Base-by-base conservation (phyloP, 2,329 filamentous ascomycete species). In the Colletotrichum scovillei region DNA sequence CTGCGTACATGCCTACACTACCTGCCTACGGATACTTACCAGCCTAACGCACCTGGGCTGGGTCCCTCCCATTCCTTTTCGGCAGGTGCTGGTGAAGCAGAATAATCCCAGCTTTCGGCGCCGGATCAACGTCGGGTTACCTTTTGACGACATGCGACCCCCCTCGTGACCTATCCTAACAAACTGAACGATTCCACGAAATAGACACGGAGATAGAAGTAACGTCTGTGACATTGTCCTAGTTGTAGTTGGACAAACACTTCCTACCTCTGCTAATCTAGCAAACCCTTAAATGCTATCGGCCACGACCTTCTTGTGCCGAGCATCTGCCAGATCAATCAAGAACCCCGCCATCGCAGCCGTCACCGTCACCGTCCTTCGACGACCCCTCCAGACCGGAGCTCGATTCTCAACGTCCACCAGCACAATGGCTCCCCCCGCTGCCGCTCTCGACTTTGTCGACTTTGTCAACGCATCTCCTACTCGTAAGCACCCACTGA, bases 401-500 rank as follows among this genome's bases (percentile, higher is more conserved):
- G 42, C 57, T 63, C 63, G 26, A 67, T 79, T 82, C 75, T 80
- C 78, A 65, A 80, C 80, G 55, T 78, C 81, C 1, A 63, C 78
- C 72, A 76, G 75, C 79, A 83, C 73, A 78, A 90, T 90, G 89
- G 84, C 87, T 62, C 85, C 88, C 63, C 85, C 86, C 46, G 82
- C 87, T 77, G 84, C 90, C 67, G 94, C 94, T 67, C 86, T 93
- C 84, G 94, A 97, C 87, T 98, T 98, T 83, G 85, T 98, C 80
- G 93, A 94, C 84, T 98, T 98, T 85, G 92, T 98, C 82, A 97
- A 98, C 84, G 94, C 92, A 75, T 98, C 95, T 72, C 97, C 97
- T 14, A 97, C 95, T 66, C 96, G 95, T 98, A 88, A 78, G 91
- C 80, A 11, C 26, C 14, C 14, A 46, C n/a, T n/a, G 42, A 9